These are phyloP conservation scores for Hypholoma fasciculare DNA, from an alignment of 768 basidiomycete genomes.

Conservation along the genomic window DNA sequence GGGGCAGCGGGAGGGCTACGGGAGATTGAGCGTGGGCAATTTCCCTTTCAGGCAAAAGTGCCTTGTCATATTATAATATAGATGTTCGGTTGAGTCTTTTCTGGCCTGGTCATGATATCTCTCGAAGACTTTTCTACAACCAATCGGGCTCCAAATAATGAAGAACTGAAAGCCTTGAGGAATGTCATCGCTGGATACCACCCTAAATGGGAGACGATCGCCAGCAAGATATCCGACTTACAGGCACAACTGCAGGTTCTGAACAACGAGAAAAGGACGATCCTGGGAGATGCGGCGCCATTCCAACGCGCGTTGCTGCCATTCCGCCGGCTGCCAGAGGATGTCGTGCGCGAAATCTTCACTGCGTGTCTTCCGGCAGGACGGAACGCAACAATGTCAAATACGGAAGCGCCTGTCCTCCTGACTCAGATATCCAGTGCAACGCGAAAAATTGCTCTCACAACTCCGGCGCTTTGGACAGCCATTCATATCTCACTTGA, in stretches of 20 bases:
- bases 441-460: not conserved
- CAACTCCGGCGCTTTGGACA: not conserved
- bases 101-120: too few species aligned
- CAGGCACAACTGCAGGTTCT: not conserved
- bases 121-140: not conserved
- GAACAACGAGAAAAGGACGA: not conserved
- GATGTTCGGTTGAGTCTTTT: too few species aligned
- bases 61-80: too few species aligned
- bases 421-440: not conserved
- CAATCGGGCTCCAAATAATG: not conserved
- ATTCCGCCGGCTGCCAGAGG: not conserved
- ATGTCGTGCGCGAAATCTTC: not conserved
- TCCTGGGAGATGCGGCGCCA: not conserved
- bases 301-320: not conserved
- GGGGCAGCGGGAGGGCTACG: too few species aligned
- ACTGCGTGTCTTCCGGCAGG: not conserved
- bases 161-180: not conserved
- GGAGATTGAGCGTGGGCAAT: too few species aligned
- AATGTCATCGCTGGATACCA: not conserved
- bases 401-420: not conserved
- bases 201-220: not conserved
- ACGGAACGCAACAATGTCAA: not conserved
- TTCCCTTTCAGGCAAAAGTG: too few species aligned
- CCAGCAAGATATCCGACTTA: not conserved
- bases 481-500: not conserved